phyloP scores from a whole-genome alignment of 176 grass and related monocot genomes.

The Cenchrus americanus region DNA sequence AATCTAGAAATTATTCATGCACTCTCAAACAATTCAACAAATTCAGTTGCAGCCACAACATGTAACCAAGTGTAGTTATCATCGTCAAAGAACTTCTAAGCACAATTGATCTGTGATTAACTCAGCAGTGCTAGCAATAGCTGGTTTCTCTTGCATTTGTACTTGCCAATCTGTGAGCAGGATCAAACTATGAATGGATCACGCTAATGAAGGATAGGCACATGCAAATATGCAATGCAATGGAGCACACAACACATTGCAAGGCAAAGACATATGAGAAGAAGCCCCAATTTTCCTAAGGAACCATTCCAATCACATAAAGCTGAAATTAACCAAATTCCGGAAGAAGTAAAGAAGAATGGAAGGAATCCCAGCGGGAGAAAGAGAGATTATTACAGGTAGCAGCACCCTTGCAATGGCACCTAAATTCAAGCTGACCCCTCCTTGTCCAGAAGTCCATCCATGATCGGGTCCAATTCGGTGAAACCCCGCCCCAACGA shows the following conservation, averaged over 20 bases:
- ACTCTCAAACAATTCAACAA: conserved; percentile 19
- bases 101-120: not conserved
- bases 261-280: conserved; percentile 32
- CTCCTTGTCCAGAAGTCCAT: conserved; percentile 20
- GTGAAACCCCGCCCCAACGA: conserved; percentile 28
- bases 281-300: conserved; percentile 17
- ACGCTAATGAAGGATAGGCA: not conserved
- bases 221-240: not conserved
- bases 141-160: not conserved
- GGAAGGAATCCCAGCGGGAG: conserved; percentile 41
- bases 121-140: not conserved
- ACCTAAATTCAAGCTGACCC: conserved; percentile 44
- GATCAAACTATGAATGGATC: conserved; percentile 7
- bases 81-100: not conserved
- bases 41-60: not conserved
- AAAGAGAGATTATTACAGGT: conserved; percentile 55
- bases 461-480: conserved; percentile 37
- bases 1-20: not conserved
- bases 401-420: conserved; percentile 39
- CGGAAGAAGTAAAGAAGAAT: not conserved
- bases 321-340: conserved; percentile 45
- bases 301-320: conserved; percentile 48
- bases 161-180: not conserved
- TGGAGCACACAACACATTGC: not conserved
- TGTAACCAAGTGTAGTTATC: not conserved